phyloP scores from a whole-genome alignment of 257 asterid species.

The Cinchona pubescens region DNA sequence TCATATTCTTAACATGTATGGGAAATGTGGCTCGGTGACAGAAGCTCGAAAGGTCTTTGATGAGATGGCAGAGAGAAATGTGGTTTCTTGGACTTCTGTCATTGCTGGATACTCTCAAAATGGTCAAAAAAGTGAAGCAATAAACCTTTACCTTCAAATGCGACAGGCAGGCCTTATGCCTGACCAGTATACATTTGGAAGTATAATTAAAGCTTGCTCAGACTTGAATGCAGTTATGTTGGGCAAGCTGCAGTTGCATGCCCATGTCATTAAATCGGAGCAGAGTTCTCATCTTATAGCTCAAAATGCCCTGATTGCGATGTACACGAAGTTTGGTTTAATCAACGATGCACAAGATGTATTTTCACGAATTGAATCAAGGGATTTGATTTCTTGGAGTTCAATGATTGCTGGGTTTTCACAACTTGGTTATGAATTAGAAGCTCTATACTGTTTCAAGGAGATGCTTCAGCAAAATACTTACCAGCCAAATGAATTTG shows the following conservation, averaged over 20 bases:
- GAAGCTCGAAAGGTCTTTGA: slow-evolving; percentile 66
- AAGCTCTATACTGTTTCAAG: slow-evolving; percentile 53
- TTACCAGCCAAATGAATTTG: slow-evolving; percentile 54
- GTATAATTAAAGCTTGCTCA: slow-evolving; percentile 59
- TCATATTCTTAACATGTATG: slow-evolving; percentile 70
- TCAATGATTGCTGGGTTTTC: slow-evolving; percentile 72
- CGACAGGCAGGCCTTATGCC: slow-evolving; percentile 44
- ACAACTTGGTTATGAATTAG: slow-evolving; percentile 59
- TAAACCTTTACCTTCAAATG: slow-evolving; percentile 51
- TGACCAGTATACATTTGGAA: slow-evolving; percentile 66
- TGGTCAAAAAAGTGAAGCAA: slow-evolving; percentile 49
- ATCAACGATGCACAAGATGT: slow-evolving; percentile 40
- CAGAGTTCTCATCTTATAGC: slow-evolving; percentile 53
- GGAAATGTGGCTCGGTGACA: slow-evolving; percentile 57
- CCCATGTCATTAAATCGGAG: slow-evolving; percentile 56
- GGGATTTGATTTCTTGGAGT: slow-evolving; percentile 81
- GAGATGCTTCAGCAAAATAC: slow-evolving; percentile 49
- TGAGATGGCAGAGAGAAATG: slow-evolving; percentile 56
- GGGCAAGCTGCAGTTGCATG: slow-evolving; percentile 63
- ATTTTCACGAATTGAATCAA: slow-evolving; percentile 42
- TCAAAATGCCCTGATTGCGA: slow-evolving; percentile 67
- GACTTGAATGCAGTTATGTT: slow-evolving; percentile 32
- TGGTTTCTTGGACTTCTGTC: slow-evolving; percentile 68
- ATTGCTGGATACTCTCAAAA: slow-evolving; percentile 66
- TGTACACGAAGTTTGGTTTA: slow-evolving; percentile 55